These are phyloP conservation scores for Eucalyptus sp. DNA, from an alignment of 345 rosid genomes.

Conservation along the genomic window DNA sequence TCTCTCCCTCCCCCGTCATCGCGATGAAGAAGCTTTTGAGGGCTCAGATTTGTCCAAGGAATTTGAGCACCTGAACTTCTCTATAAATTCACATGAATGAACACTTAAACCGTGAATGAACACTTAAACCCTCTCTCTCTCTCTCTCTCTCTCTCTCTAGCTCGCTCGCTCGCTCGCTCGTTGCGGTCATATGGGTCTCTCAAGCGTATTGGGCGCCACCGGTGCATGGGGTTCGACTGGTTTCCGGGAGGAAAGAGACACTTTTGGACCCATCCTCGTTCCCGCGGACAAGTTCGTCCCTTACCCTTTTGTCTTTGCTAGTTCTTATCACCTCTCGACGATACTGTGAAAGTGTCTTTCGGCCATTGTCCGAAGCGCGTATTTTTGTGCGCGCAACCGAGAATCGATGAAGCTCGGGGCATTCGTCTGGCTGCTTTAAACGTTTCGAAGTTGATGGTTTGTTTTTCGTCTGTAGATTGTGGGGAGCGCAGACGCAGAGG, in stretches of 20 bases:
- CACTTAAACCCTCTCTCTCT: background rate
- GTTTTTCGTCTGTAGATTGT: constrained; percentile 22
- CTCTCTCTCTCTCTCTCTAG: background rate
- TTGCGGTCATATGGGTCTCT: background rate
- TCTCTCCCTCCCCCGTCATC: background rate
- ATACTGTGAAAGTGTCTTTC: background rate
- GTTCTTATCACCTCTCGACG: background rate
- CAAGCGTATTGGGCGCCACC: background rate
- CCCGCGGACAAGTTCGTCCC: constrained; percentile 61
- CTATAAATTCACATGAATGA: too few species aligned
- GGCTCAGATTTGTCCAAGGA: too few species aligned
- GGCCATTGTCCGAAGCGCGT: background rate
- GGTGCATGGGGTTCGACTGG: constrained; percentile 21
- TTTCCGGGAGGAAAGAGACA: constrained; percentile 85
- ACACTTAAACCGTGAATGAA: too few species aligned
- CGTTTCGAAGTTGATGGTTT: background rate
- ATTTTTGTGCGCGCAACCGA: background rate
- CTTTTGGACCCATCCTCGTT: constrained; percentile 87
- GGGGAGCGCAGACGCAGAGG: constrained; percentile 99
- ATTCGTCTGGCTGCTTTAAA: background rate
- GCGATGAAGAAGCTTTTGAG: too few species aligned
- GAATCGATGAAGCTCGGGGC: background rate
- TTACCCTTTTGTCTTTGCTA: background rate
- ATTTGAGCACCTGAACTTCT: too few species aligned
- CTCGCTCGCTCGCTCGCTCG: background rate